Evolutionary conservation across 805 yeast genomes (phyloP).

Genomic region (Candida sakaeoensis): DNA sequence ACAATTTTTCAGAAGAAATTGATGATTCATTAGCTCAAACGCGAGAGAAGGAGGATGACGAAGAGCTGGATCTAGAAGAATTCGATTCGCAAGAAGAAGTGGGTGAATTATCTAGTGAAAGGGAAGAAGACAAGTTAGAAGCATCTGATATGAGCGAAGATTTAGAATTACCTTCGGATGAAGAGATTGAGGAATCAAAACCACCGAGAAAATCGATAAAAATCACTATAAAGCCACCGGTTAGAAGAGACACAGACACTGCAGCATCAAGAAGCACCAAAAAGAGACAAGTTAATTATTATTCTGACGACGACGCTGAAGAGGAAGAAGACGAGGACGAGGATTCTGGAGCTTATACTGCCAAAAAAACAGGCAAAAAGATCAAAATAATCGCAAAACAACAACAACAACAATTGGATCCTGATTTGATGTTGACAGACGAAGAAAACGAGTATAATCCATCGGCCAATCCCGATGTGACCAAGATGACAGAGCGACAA

Average conservation of each 20-base stretch:
- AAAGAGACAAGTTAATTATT: constrained; percentile 36
- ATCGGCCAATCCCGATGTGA: constrained; percentile 36
- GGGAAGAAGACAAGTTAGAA: constrained; percentile 20
- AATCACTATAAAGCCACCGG: constrained; percentile 11
- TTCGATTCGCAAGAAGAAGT: constrained; percentile 18
- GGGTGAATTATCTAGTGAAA: constrained; percentile 19
- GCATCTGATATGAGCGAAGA: constrained; percentile 38
- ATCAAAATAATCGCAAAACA: constrained; percentile 17
- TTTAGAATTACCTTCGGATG: constrained; percentile 29
- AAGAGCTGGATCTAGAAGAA: constrained; percentile 15
- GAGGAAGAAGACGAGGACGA: constrained; percentile 11
- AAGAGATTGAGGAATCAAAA: constrained; percentile 14
- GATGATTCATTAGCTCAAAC: constrained; percentile 6
- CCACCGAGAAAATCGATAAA: constrained; percentile 6
- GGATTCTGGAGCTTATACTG: not conserved
- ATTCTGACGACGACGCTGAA: constrained; percentile 25
- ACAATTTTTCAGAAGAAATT: constrained; percentile 1
- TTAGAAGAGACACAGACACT: constrained; percentile 2
- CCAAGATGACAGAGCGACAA: constrained; percentile 56
- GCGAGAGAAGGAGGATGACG: constrained; percentile 6
- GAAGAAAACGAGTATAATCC: constrained; percentile 45
- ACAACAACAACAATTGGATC: constrained; percentile 31
- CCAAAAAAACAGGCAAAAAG: constrained; percentile 1
- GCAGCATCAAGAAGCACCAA: constrained; percentile 23
- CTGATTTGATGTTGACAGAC: constrained; percentile 34